Evolutionary conservation across 441 rosid genomes (phyloP).

Genomic region (Theobroma grandiflorum): DNA sequence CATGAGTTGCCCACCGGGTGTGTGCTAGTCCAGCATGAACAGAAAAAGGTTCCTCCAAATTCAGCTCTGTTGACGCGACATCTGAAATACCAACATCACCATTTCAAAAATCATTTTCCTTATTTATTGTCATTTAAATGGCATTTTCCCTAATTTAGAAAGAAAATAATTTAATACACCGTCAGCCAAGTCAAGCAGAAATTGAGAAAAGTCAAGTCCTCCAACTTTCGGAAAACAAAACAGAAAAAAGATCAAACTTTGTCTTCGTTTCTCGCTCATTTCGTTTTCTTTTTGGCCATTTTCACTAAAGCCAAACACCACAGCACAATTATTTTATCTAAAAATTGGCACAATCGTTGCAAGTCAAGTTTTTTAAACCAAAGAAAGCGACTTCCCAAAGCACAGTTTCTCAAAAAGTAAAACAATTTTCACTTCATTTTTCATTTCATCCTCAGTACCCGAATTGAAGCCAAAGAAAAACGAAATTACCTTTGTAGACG

Average conservation of each 20-base stretch:
- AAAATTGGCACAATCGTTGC: neutral
- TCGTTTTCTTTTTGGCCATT: neutral
- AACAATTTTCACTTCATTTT: neutral
- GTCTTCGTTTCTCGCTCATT: neutral
- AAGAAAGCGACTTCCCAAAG: constrained; percentile 3
- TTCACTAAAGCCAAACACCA: constrained; percentile 7
- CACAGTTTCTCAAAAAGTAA: neutral
- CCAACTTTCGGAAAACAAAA: neutral
- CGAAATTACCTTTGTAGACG: constrained; percentile 52
- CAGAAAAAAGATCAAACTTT: neutral
- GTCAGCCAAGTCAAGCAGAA: neutral
- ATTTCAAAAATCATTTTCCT: neutral
- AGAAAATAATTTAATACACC: too few relatives aligned
- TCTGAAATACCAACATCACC: constrained; percentile 40
- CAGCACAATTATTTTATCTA: neutral
- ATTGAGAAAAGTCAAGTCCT: too few relatives aligned
- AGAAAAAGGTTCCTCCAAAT: constrained; percentile 58
- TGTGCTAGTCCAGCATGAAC: constrained; percentile 73
- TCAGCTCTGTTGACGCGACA: constrained; percentile 46
- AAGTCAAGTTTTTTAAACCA: neutral
- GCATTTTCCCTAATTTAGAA: neutral
- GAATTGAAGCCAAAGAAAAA: neutral
- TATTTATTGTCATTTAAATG: neutral
- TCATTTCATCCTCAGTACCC: neutral
- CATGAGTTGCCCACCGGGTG: constrained; percentile 84